Percentiles rank a stretch among this genome's conserved stretches.
phyloP scores from a whole-genome alignment of 768 basidiomycete genomes.

The Amyloporia xantha region DNA sequence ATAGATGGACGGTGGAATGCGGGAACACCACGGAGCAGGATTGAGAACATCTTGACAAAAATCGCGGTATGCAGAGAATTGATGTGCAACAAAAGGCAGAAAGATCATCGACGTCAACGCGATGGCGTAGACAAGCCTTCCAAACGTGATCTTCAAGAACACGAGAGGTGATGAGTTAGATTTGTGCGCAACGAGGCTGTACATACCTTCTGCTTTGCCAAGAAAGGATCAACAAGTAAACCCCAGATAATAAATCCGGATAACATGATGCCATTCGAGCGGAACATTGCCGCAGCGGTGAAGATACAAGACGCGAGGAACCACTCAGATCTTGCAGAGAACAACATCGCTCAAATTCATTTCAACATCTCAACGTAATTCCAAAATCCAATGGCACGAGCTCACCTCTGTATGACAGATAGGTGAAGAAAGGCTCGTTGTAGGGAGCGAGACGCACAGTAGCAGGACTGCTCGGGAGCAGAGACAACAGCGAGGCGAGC shows the following conservation, averaged over 20 bases:
- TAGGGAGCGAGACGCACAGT: constrained; percentile 68
- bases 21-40: constrained; percentile 55
- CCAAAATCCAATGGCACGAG: constrained; percentile 4
- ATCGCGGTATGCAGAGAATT: constrained; percentile 52
- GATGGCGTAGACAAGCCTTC: constrained; percentile 29
- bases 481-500: constrained; percentile 57
- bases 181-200: not conserved
- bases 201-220: constrained; percentile 32
- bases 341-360: constrained; percentile 48
- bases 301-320: constrained; percentile 53
- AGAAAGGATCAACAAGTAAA: constrained; percentile 47
- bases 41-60: constrained; percentile 46
- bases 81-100: constrained; percentile 66
- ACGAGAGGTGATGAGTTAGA: constrained; percentile 1
- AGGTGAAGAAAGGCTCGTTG: constrained; percentile 83
- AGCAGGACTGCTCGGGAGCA: constrained; percentile 76
- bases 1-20: constrained; percentile 65
- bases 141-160: constrained; percentile 27
- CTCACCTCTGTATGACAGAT: constrained; percentile 67
- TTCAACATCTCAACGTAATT: not conserved
- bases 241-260: constrained; percentile 79
- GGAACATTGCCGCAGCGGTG: constrained; percentile 54
- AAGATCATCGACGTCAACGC: constrained; percentile 42
- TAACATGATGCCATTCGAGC: constrained; percentile 74
- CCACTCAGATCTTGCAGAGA: constrained; percentile 45